These are phyloP conservation scores for Hippophae rhamnoides DNA, from an alignment of 306 rosid genomes.

Conservation along the genomic window DNA sequence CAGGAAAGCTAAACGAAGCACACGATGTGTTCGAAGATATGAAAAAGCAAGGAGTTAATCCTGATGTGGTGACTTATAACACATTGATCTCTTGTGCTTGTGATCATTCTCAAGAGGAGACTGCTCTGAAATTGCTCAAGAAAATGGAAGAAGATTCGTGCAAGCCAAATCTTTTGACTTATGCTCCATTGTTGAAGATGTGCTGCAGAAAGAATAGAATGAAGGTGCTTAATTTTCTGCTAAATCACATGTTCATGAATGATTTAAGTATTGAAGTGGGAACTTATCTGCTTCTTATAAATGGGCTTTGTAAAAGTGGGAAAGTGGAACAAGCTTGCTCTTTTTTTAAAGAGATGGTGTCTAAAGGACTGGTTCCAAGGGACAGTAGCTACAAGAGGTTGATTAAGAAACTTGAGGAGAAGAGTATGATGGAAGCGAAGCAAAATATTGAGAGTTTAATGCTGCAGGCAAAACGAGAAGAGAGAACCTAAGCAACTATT, in stretches of 20 bases:
- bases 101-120: constrained; percentile 58
- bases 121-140: constrained; percentile 66
- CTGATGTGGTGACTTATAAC: constrained; percentile 36
- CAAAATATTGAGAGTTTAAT: constrained; percentile 44
- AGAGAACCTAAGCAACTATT: not conserved
- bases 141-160: constrained; percentile 60
- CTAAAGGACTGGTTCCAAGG: constrained; percentile 20
- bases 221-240: constrained; percentile 62
- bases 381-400: constrained; percentile 29
- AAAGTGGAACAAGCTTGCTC: constrained; percentile 8
- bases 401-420: constrained; percentile 40
- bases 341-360: constrained; percentile 53
- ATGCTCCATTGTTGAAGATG: constrained; percentile 74
- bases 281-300: constrained; percentile 52
- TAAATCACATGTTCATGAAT: constrained; percentile 67
- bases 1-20: constrained; percentile 66
- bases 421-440: constrained; percentile 47
- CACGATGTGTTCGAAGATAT: constrained; percentile 58
- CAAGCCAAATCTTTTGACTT: constrained; percentile 54
- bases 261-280: constrained; percentile 49
- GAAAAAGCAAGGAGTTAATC: constrained; percentile 52
- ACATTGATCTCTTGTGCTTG: constrained; percentile 62
- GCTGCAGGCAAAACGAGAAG: constrained; percentile 15
- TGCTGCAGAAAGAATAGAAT: constrained; percentile 74
- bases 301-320: constrained; percentile 20